phyloP scores from a whole-genome alignment of 1,284 basidiomycete species.

The Ceraceosorus bombacis region DNA sequence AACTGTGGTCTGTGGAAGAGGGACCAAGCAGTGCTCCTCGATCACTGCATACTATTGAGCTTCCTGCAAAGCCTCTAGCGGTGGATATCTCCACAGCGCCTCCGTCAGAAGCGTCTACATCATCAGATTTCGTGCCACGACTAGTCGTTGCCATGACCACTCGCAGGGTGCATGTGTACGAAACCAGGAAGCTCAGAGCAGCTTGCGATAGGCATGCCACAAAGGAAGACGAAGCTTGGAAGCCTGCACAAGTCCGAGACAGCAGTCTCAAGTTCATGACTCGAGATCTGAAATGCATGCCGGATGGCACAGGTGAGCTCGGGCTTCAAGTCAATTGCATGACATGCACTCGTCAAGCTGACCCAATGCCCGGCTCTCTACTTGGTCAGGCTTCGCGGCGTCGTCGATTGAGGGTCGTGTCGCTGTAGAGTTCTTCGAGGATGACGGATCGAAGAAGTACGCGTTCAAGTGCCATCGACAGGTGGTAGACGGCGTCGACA shows the following conservation, averaged over 20 bases:
- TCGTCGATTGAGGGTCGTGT: conserved; percentile 92
- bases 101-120: conserved; percentile 1
- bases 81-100: conserved; percentile 33
- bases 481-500: conserved; percentile 81
- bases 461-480: conserved; percentile 97
- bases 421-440: conserved; percentile 93
- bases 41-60: conserved; percentile 20
- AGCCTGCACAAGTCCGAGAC: conserved; percentile 64
- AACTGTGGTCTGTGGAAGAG: conserved; percentile 16
- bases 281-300: conserved; percentile 79
- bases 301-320: conserved; percentile 70
- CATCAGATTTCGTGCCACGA: conserved; percentile 21
- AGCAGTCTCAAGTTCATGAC: conserved; percentile 94
- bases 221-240: conserved; percentile 19
- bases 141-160: conserved; percentile 39
- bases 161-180: conserved; percentile 31
- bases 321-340: conserved; percentile 8
- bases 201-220: conserved; percentile 16
- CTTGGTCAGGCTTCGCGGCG: conserved; percentile 70
- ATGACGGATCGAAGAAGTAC: conserved; percentile 75
- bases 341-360: neutral
- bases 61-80: conserved; percentile 41
- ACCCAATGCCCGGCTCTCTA: neutral
- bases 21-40: neutral
- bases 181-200: conserved; percentile 20